Evolutionary conservation across 148 eudicot species (phyloP), one percentile per base, ranked within the genome.

Genomic region (Arbutus unedo): DNA sequence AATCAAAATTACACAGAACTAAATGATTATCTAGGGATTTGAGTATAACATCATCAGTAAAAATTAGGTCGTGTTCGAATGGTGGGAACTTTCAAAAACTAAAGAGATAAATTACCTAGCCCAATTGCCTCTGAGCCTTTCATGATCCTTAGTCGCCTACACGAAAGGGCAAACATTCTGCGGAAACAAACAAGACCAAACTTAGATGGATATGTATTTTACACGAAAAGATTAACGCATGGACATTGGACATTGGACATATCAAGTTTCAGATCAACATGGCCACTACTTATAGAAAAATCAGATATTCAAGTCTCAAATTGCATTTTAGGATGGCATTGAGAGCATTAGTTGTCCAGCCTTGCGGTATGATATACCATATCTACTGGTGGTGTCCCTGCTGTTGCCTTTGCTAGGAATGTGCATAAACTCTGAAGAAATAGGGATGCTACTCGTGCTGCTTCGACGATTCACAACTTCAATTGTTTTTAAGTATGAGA

Each of bases 71-170:
- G 44, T 31, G 44, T 25, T 11, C 16, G 71, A 41, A 66, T 66
- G 41, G 44, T 11, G 6, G 44, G 71, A 4, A 66, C 43, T 25
- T 66, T 25, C 25, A 3, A 66, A 38, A 11, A 0, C 13, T 10
- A 66, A 25, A 31, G 44, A 31, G 70, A 23, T 15, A 64, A 21
- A 84, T 64, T 87, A 89, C 93, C 93, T 84, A 90, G 82, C 47
- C 93, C 93, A 25, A 87, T 87, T 76, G 93, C 93, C 78, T 90
- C 93, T 2, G 93, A 89, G 82, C 93, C 87, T 79, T 87, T 90
- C 91, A 90, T 89, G 88, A 90, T 90, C 91, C 93, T 87, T 64
- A 90, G 23, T 81, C 90, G 87, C 91, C 79, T 90, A 81, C 93
- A 90, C 2, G 93, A 84, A 72, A 68, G 81, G 5, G 77, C 81